A percentile compares a stretch with the other conserved stretches of the same genome.
These are phyloP conservation scores for Ceratocystis albifundus DNA, from an alignment of 2,329 filamentous ascomycete genomes.

Conservation along the genomic window DNA sequence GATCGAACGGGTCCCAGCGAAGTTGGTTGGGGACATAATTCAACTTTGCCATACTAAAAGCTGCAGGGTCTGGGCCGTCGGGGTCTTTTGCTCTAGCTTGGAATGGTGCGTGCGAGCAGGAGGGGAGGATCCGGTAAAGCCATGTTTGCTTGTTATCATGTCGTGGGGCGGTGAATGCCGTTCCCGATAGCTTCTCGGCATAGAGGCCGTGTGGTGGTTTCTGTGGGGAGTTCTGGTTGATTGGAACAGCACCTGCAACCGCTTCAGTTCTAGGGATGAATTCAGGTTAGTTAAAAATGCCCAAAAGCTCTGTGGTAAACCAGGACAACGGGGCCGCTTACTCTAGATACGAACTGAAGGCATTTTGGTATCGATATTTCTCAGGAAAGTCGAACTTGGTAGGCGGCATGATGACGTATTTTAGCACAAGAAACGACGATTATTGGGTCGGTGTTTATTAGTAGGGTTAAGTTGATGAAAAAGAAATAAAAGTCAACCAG, in stretches of 20 bases:
- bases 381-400: conserved; percentile 40
- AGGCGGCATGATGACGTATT: conserved; percentile 35
- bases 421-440: background rate
- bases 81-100: conserved; percentile 33
- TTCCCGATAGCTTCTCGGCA: conserved; percentile 66
- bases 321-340: conserved; percentile 33
- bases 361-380: conserved; percentile 65
- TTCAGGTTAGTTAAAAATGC: background rate
- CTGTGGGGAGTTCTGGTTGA: conserved; percentile 71
- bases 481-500: background rate
- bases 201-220: conserved; percentile 69
- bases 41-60: conserved; percentile 35
- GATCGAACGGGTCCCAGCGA: conserved; percentile 65
- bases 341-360: conserved; percentile 69
- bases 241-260: conserved; percentile 58
- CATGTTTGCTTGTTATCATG: conserved; percentile 59
- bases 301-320: background rate
- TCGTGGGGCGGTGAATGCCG: conserved; percentile 58
- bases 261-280: conserved; percentile 54
- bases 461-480: background rate
- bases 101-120: conserved; percentile 50
- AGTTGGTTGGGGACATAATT: conserved; percentile 72
- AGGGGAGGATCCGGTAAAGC: conserved; percentile 59
- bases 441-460: background rate
- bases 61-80: conserved; percentile 25